Evolutionary conservation across 371 early-diverging fungal genomes (phyloP).

Genomic region (Spiromyces aspiralis): DNA sequence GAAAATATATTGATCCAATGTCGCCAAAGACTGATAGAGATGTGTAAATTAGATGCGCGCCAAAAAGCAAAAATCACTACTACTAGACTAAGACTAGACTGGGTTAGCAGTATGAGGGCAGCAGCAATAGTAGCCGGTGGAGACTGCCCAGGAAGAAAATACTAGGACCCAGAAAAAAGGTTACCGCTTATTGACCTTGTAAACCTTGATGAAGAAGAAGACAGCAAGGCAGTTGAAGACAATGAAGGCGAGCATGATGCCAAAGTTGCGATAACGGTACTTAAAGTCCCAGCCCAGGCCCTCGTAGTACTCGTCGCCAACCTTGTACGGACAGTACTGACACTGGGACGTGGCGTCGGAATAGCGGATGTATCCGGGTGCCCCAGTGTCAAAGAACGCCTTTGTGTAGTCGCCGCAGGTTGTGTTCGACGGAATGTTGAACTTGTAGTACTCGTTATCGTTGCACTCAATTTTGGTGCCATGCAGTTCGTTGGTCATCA

Average conservation of each 20-base stretch:
- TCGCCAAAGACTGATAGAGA: too few relatives aligned
- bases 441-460: constrained; percentile 25
- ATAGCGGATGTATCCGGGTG: constrained; percentile 43
- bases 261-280: constrained; percentile 57
- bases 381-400: constrained; percentile 29
- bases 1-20: too few relatives aligned
- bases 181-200: constrained; percentile 26
- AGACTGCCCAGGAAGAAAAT: too few relatives aligned
- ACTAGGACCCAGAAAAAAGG: too few relatives aligned
- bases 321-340: constrained; percentile 42
- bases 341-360: constrained; percentile 34
- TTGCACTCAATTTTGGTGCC: constrained; percentile 34
- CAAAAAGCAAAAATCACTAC: too few relatives aligned
- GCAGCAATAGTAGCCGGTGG: too few relatives aligned
- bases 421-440: constrained; percentile 38
- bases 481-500: constrained; percentile 51
- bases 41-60: too few relatives aligned
- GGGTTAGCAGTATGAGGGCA: too few relatives aligned
- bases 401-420: constrained; percentile 44
- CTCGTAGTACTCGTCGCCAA: constrained; percentile 41
- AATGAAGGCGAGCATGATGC: constrained; percentile 43
- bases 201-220: constrained; percentile 32
- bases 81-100: too few relatives aligned
- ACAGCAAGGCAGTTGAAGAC: constrained; percentile 38
- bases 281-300: constrained; percentile 40